phyloP scores from a whole-genome alignment of 2,329 filamentous ascomycete species.

The Aureobasidium sp. region DNA sequence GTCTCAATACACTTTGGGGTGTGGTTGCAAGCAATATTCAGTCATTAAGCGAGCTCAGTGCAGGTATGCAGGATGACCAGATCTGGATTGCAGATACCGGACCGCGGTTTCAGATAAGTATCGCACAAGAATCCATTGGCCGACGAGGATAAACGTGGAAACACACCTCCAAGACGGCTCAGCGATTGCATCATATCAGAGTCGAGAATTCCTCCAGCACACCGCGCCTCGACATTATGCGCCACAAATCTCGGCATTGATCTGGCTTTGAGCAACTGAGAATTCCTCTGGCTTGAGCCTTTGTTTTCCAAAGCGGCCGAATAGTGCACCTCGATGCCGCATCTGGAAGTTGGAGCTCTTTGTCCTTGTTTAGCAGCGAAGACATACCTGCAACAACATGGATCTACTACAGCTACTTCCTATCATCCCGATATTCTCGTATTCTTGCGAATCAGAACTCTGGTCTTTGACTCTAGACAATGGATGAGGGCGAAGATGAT shows the following conservation, averaged over 20 bases:
- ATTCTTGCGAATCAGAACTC: not conserved
- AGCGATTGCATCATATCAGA: too few relatives aligned
- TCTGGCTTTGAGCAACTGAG: too few relatives aligned
- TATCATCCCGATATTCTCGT: not conserved
- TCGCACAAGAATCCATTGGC: not conserved
- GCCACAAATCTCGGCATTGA: too few relatives aligned
- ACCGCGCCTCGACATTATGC: too few relatives aligned
- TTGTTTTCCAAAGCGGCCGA: not conserved
- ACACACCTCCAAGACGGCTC: not conserved
- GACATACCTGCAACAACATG: too few relatives aligned
- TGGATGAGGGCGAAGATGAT: not conserved
- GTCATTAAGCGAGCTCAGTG: not conserved
- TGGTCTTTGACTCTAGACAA: too few relatives aligned
- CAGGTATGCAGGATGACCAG: not conserved
- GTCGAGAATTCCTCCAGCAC: too few relatives aligned
- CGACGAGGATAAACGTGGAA: not conserved
- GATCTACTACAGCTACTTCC: not conserved
- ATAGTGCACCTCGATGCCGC: not conserved
- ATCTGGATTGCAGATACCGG: not conserved
- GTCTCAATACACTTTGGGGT: not conserved
- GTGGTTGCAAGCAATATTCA: not conserved
- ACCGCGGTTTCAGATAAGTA: not conserved
- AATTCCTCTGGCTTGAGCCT: not conserved
- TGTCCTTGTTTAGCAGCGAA: not conserved
- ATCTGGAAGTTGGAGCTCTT: not conserved